A percentile compares a stretch with the other conserved stretches of the same genome.
These are phyloP conservation scores for Saccharomycopsis crataegensis DNA, from an alignment of 1,139 yeast genomes.

Conservation along the genomic window DNA sequence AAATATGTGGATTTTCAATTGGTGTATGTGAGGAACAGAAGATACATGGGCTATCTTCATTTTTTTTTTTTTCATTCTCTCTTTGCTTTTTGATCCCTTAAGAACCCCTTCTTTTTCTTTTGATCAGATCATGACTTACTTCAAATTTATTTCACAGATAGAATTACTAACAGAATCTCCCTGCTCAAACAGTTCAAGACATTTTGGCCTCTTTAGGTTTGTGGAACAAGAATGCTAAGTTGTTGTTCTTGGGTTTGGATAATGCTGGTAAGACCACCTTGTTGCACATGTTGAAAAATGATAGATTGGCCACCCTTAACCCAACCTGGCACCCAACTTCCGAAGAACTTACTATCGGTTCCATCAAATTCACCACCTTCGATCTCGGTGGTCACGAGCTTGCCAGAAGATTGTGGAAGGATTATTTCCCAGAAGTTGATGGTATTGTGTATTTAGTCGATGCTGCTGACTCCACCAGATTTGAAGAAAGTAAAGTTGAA, in stretches of 20 bases:
- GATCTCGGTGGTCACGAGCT: conserved; percentile 98
- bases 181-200: conserved; percentile 59
- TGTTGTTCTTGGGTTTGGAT: conserved; percentile 91
- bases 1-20: conserved; percentile 47
- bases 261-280: conserved; percentile 98
- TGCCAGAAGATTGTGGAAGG: conserved; percentile 99
- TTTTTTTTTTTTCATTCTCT: background rate
- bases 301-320: conserved; percentile 93
- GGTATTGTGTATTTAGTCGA: conserved; percentile 96
- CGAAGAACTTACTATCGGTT: conserved; percentile 95
- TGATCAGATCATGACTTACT: background rate
- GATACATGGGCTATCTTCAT: background rate
- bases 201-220: conserved; percentile 88
- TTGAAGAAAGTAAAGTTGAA: conserved; percentile 91
- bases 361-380: conserved; percentile 93
- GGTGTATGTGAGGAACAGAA: conserved; percentile 38
- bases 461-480: conserved; percentile 94
- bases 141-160: background rate
- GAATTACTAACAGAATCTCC: background rate
- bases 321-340: conserved; percentile 99
- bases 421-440: conserved; percentile 97
- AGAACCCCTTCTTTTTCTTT: background rate
- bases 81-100: background rate
- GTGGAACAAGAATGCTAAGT: conserved; percentile 97
- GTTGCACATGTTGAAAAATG: conserved; percentile 93